These are phyloP conservation scores for Candida verbasci DNA, from an alignment of 805 yeast species.

Conservation along the genomic window DNA sequence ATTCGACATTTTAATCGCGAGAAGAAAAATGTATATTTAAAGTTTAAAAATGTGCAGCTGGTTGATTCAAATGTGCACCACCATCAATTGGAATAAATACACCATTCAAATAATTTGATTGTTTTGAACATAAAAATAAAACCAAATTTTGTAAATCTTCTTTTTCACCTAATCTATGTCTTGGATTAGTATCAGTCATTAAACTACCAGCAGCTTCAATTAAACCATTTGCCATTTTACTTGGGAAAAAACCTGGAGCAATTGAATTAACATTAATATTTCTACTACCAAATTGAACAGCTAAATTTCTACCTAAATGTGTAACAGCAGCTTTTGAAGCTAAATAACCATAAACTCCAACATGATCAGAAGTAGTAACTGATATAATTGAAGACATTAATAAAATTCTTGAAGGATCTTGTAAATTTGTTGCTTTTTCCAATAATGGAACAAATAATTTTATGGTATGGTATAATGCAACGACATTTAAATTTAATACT, in stretches of 20 bases:
- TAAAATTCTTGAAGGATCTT: conserved; percentile 61
- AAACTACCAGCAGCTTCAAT: conserved; percentile 46
- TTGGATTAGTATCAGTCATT: conserved; percentile 51
- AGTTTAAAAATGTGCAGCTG: conserved; percentile 8
- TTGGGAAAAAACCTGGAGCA: conserved; percentile 77
- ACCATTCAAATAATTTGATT: conserved; percentile 62
- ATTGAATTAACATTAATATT: conserved; percentile 65
- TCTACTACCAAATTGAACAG: conserved; percentile 60
- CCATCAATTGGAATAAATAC: conserved; percentile 68
- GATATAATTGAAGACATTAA: conserved; percentile 69
- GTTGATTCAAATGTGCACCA: conserved; percentile 44
- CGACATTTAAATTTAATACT: conserved; percentile 58
- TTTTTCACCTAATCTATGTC: conserved; percentile 56
- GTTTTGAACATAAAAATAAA: conserved; percentile 50
- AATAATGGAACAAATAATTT: conserved; percentile 59
- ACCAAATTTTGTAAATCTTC: conserved; percentile 55
- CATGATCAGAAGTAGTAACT: conserved; percentile 32
- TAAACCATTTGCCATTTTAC: conserved; percentile 68
- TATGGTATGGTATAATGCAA: conserved; percentile 64
- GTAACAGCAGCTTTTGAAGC: conserved; percentile 76
- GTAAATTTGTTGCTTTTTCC: conserved; percentile 44
- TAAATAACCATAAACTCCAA: conserved; percentile 64
- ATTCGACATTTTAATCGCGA: too few species aligned
- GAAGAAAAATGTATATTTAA: not conserved
- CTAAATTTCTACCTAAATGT: conserved; percentile 61